A percentile compares a stretch with the other conserved stretches of the same genome.
These are phyloP conservation scores for Epicoccum sorghinum DNA, from an alignment of 2,329 filamentous ascomycete genomes.

Conservation along the genomic window DNA sequence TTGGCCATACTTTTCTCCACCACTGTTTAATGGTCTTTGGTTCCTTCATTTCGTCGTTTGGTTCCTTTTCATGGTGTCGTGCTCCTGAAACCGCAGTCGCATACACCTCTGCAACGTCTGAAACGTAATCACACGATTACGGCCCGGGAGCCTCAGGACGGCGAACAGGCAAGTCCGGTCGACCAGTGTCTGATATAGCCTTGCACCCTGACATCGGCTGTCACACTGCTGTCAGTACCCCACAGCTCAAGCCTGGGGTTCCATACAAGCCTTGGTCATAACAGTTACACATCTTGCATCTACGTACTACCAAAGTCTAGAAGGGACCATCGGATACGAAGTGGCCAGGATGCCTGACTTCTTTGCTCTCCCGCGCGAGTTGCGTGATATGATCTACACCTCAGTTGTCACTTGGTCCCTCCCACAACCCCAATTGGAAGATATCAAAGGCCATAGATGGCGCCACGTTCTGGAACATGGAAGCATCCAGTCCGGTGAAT, in stretches of 20 bases:
- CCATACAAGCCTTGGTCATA: neutral
- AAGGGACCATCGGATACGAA: too few relatives aligned
- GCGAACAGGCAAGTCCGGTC: neutral
- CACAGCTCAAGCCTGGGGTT: neutral
- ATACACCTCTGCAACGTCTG: conserved; percentile 10
- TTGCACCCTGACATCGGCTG: conserved; percentile 6
- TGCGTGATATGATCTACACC: conserved; percentile 43
- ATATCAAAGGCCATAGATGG: conserved; percentile 25
- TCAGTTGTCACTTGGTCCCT: conserved; percentile 32
- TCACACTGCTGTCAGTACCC: conserved; percentile 9
- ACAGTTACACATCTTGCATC: too few relatives aligned
- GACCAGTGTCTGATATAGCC: neutral
- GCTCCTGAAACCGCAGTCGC: conserved; percentile 6
- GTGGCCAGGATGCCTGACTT: conserved; percentile 17
- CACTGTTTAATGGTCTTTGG: neutral
- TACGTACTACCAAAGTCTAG: too few relatives aligned
- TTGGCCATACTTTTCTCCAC: neutral
- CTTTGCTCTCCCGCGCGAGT: conserved; percentile 38
- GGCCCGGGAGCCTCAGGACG: conserved; percentile 5
- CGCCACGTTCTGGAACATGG: conserved; percentile 23
- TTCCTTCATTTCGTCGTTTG: neutral
- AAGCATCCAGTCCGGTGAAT: conserved; percentile 27
- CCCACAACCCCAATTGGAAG: conserved; percentile 25
- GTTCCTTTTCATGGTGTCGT: conserved; percentile 5
- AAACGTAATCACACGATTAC: conserved; percentile 2